Evolutionary conservation across 2,329 filamentous ascomycete genomes (phyloP).

Genomic region (Aspergillus sp.): DNA sequence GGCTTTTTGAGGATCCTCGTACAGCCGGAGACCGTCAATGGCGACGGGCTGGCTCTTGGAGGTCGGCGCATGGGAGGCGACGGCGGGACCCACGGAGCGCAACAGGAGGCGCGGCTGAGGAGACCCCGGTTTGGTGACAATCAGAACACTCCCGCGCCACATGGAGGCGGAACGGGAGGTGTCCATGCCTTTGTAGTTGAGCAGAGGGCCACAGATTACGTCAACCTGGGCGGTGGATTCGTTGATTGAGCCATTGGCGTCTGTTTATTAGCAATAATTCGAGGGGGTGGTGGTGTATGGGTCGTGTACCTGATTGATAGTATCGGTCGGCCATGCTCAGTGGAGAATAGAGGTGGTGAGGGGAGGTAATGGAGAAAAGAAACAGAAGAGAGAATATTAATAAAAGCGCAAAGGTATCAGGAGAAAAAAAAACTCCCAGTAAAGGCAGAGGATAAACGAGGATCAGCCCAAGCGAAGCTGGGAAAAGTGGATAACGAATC

Average conservation of each 20-base stretch:
- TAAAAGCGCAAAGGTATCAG: too few relatives aligned
- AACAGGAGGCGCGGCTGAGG: slow-evolving; percentile 58
- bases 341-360: not conserved
- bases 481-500: too few relatives aligned
- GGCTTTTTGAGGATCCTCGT: slow-evolving; percentile 56
- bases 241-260: slow-evolving; percentile 21
- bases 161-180: slow-evolving; percentile 27
- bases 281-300: not conserved
- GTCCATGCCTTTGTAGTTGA: slow-evolving; percentile 49
- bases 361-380: not conserved
- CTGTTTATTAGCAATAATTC: slow-evolving; percentile 9
- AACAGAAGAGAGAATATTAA: too few relatives aligned
- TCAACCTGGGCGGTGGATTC: slow-evolving; percentile 30
- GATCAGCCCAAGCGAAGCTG: too few relatives aligned
- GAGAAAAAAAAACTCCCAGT: not conserved
- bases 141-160: slow-evolving; percentile 83
- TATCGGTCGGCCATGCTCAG: slow-evolving; percentile 3
- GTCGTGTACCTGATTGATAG: not conserved
- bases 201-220: slow-evolving; percentile 47
- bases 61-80: slow-evolving; percentile 14
- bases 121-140: slow-evolving; percentile 74
- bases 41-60: slow-evolving; percentile 22
- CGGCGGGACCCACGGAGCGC: slow-evolving; percentile 30
- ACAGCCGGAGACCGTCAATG: slow-evolving; percentile 55
- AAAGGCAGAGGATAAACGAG: too few relatives aligned